Conservation (phyloP, 1,284 basidiomycete genomes). For the Anthracocystis setariae region DNA sequence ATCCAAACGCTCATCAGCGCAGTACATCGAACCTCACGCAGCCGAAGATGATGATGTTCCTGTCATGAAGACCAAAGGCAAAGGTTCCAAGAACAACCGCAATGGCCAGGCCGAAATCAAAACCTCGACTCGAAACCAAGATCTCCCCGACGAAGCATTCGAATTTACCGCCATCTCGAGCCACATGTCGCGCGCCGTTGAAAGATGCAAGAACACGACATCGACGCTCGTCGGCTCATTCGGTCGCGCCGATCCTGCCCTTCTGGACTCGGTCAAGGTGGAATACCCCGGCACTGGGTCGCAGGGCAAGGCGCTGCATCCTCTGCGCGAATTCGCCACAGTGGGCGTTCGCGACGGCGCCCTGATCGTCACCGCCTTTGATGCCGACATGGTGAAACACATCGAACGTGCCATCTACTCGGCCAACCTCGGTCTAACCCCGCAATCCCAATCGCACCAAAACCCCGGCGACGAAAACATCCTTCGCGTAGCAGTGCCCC, state of each 20-base stretch:
- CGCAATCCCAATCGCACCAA: constrained; percentile 42
- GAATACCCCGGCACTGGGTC: constrained; percentile 18
- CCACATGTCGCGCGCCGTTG: constrained; percentile 54
- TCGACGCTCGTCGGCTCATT: constrained; percentile 49
- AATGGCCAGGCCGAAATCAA: constrained; percentile 31
- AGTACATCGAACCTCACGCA: constrained; percentile 40
- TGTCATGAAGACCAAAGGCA: constrained; percentile 60
- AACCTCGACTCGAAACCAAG: constrained; percentile 46
- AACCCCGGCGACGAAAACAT: constrained; percentile 57
- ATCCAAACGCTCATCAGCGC: constrained; percentile 44
- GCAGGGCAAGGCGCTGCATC: constrained; percentile 34
- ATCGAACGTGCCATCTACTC: constrained; percentile 65
- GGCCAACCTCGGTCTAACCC: constrained; percentile 56
- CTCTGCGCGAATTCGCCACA: constrained; percentile 62
- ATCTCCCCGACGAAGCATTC: constrained; percentile 55
- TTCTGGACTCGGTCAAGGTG: constrained; percentile 59
- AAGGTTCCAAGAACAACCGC: constrained; percentile 46
- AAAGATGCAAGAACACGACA: constrained; percentile 45
- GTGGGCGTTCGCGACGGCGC: constrained; percentile 62
- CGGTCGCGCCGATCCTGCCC: constrained; percentile 55
- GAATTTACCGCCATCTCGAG: constrained; percentile 38
- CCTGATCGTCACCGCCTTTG: constrained; percentile 62
- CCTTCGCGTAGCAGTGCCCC: constrained; percentile 60
- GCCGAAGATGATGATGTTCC: constrained; percentile 54
- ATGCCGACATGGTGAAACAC: constrained; percentile 59